Evolutionary conservation across 176 grass and related monocot genomes (phyloP).

Genomic region (Dendrocalamus sinicus): DNA sequence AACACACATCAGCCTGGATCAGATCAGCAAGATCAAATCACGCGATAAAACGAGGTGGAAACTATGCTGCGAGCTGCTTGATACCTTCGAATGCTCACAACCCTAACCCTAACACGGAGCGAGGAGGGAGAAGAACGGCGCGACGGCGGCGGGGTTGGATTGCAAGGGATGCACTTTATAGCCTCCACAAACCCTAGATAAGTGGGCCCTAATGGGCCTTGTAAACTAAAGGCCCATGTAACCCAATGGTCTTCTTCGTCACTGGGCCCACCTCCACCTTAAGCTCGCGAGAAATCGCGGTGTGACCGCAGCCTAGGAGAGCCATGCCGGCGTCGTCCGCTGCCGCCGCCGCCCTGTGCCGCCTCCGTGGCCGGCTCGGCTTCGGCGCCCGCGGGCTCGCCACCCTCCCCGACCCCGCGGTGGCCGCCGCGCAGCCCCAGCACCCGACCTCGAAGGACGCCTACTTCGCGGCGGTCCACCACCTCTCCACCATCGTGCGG

Average conservation of each 20-base stretch:
- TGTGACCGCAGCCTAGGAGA: background rate
- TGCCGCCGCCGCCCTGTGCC: constrained; percentile 38
- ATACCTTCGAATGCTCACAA: background rate
- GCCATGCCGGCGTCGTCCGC: constrained; percentile 19
- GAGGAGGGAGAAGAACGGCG: constrained; percentile 19
- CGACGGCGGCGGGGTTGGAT: background rate
- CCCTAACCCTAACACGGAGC: background rate
- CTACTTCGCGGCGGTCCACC: constrained; percentile 83
- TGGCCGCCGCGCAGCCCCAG: background rate
- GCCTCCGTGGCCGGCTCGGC: background rate
- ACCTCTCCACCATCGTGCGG: constrained; percentile 83
- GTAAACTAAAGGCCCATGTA: background rate
- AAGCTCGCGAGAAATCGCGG: background rate
- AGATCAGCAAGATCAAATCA: background rate
- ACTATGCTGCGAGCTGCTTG: background rate
- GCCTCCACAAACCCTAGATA: constrained; percentile 35
- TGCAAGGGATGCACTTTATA: background rate
- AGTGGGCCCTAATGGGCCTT: background rate
- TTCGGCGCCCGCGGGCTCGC: constrained; percentile 13
- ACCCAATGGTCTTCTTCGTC: background rate
- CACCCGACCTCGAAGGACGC: constrained; percentile 74
- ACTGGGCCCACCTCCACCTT: background rate
- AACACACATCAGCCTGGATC: background rate
- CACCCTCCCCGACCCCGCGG: constrained; percentile 21
- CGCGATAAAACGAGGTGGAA: background rate